Evolutionary conservation across 345 rosid genomes (phyloP).

Genomic region (Excoecaria agallocha): DNA sequence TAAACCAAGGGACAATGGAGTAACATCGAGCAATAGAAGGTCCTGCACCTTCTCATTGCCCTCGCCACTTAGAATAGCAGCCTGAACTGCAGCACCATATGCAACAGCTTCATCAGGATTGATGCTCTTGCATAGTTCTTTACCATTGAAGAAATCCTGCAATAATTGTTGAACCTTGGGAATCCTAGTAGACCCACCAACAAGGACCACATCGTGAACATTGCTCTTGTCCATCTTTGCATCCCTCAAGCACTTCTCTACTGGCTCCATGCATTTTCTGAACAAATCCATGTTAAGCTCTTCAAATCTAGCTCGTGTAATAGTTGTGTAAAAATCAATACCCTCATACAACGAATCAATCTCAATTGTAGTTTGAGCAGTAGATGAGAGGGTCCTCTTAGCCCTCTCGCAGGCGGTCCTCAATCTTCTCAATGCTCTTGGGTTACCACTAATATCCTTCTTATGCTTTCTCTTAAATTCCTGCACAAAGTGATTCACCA

Average conservation of each 20-base stretch:
- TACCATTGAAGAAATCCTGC: conserved; percentile 38
- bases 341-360: conserved; percentile 33
- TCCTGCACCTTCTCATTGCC: conserved; percentile 66
- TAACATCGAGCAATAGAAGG: conserved; percentile 51
- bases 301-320: conserved; percentile 33
- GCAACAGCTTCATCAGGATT: conserved; percentile 60
- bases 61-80: conserved; percentile 60
- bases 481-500: conserved; percentile 35
- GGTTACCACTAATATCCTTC: conserved; percentile 35
- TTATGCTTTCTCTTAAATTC: conserved; percentile 34
- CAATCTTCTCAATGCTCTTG: conserved; percentile 35
- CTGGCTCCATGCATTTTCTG: conserved; percentile 38
- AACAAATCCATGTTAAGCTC: conserved; percentile 38
- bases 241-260: conserved; percentile 36
- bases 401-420: conserved; percentile 38
- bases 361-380: conserved; percentile 34
- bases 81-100: conserved; percentile 66
- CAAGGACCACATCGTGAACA: conserved; percentile 34
- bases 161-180: conserved; percentile 33
- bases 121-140: conserved; percentile 37
- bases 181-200: conserved; percentile 35
- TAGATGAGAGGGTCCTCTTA: conserved; percentile 33
- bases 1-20: conserved; percentile 52
- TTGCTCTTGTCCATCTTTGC: conserved; percentile 32
- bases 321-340: conserved; percentile 29